These are phyloP conservation scores for Aspergillus sp. DNA, from an alignment of 2,329 filamentous ascomycete genomes.

Conservation along the genomic window DNA sequence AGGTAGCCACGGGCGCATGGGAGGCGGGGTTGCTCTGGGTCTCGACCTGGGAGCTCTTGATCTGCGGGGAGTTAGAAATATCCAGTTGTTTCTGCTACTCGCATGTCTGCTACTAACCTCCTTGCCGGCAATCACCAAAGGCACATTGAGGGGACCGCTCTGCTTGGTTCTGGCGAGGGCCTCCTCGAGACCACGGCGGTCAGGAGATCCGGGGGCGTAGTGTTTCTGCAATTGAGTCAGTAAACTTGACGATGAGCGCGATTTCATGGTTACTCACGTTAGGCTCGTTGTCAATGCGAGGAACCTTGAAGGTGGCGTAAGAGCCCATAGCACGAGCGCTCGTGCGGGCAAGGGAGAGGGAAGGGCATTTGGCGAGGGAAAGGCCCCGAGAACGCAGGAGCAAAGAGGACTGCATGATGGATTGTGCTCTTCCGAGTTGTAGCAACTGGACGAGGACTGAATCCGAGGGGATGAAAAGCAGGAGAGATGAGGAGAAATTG, in stretches of 20 bases:
- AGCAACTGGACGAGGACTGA: neutral
- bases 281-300: slow-evolving; percentile 87
- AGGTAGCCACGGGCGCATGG: slow-evolving; percentile 77
- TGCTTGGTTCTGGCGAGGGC: slow-evolving; percentile 71
- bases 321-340: slow-evolving; percentile 49
- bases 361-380: slow-evolving; percentile 23
- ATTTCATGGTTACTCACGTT: slow-evolving; percentile 65
- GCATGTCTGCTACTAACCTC: slow-evolving; percentile 55
- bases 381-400: slow-evolving; percentile 30
- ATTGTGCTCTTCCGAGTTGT: slow-evolving; percentile 2
- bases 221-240: slow-evolving; percentile 64
- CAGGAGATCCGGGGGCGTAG: slow-evolving; percentile 79
- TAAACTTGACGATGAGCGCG: neutral
- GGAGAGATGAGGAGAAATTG: slow-evolving; percentile 9
- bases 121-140: slow-evolving; percentile 80
- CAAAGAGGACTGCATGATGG: slow-evolving; percentile 33
- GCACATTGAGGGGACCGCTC: slow-evolving; percentile 72
- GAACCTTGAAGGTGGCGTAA: slow-evolving; percentile 83
- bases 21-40: slow-evolving; percentile 81
- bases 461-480: slow-evolving; percentile 8
- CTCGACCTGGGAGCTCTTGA: slow-evolving; percentile 34
- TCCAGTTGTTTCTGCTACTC: neutral
- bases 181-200: slow-evolving; percentile 73
- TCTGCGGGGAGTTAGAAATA: slow-evolving; percentile 19
- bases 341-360: slow-evolving; percentile 21